phyloP scores from a whole-genome alignment of 2,329 filamentous ascomycete genomes.

The Penicillium sp. region DNA sequence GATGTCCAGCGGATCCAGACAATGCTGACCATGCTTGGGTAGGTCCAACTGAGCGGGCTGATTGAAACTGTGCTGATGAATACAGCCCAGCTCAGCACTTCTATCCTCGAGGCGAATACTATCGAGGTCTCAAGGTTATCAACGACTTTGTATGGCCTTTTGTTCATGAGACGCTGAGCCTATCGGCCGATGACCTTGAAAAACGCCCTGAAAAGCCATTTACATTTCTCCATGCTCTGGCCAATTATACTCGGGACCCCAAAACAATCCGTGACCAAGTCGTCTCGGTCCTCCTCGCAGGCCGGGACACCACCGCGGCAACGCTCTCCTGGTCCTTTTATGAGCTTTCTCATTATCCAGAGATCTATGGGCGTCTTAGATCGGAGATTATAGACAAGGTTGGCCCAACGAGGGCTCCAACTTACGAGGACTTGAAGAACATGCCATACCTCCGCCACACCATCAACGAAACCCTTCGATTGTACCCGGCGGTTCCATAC shows the following conservation, averaged over 20 bases:
- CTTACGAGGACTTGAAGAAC: conserved; percentile 12
- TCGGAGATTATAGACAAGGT: conserved; percentile 6
- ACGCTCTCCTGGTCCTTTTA: conserved; percentile 14
- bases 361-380: conserved; percentile 1
- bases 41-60: background rate
- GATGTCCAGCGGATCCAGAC: conserved; percentile 12
- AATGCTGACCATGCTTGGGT: conserved; percentile 13
- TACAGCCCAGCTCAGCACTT: conserved; percentile 6
- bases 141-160: conserved; percentile 16
- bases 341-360: conserved; percentile 13
- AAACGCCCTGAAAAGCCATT: conserved; percentile 2
- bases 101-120: conserved; percentile 6
- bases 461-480: conserved; percentile 11
- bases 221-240: conserved; percentile 14
- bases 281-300: conserved; percentile 5
- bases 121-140: conserved; percentile 8
- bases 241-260: conserved; percentile 8
- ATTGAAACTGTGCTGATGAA: background rate
- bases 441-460: conserved; percentile 11
- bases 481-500: conserved; percentile 14
- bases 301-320: conserved; percentile 13
- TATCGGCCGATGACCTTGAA: conserved; percentile 2
- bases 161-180: conserved; percentile 3
- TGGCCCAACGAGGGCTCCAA: conserved; percentile 2
- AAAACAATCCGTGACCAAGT: conserved; percentile 14